Evolutionary conservation across 2,329 filamentous ascomycete species (phyloP).

Genomic region (Hymenoscyphus fraxineus): DNA sequence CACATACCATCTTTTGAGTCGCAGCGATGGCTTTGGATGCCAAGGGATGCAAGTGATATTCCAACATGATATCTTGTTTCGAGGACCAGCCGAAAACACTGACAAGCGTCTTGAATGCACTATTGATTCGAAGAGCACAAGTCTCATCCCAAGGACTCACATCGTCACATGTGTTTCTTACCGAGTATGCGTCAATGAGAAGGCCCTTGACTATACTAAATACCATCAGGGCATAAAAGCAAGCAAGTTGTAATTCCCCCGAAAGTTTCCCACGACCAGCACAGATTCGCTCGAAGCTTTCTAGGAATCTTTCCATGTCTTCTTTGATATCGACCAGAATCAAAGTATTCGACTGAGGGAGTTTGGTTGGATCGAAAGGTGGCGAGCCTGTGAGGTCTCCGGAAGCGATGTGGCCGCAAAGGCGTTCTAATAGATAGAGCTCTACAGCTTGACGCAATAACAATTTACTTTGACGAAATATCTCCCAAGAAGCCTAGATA

Average conservation of each 20-base stretch:
- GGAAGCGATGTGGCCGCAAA: slow-evolving; percentile 23
- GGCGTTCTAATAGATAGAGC: slow-evolving; percentile 24
- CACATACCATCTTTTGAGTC: slow-evolving; percentile 14
- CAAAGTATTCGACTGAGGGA: slow-evolving; percentile 22
- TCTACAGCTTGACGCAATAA: slow-evolving; percentile 27
- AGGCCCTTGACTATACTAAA: slow-evolving; percentile 23
- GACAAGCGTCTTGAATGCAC: slow-evolving; percentile 23
- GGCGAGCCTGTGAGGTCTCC: slow-evolving; percentile 16
- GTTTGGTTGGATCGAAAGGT: slow-evolving; percentile 18
- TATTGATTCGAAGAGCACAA: slow-evolving; percentile 18
- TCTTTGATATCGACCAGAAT: slow-evolving; percentile 23
- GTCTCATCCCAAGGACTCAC: slow-evolving; percentile 19
- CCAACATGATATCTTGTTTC: slow-evolving; percentile 20
- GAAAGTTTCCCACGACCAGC: slow-evolving; percentile 20
- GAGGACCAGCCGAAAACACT: slow-evolving; percentile 26
- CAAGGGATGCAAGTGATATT: neutral
- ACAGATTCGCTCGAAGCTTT: slow-evolving; percentile 21
- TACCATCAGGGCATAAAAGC: slow-evolving; percentile 24
- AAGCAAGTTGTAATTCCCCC: slow-evolving; percentile 19
- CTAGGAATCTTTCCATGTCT: slow-evolving; percentile 21
- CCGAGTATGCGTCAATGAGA: slow-evolving; percentile 24
- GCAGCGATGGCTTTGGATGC: neutral
- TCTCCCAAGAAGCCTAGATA: slow-evolving; percentile 19
- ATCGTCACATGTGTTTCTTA: slow-evolving; percentile 17
- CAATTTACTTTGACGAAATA: slow-evolving; percentile 19